Evolutionary conservation across 331 rosid species (phyloP), one percentile per base, ranked within the genome.

Genomic region (Malus hybrid): DNA sequence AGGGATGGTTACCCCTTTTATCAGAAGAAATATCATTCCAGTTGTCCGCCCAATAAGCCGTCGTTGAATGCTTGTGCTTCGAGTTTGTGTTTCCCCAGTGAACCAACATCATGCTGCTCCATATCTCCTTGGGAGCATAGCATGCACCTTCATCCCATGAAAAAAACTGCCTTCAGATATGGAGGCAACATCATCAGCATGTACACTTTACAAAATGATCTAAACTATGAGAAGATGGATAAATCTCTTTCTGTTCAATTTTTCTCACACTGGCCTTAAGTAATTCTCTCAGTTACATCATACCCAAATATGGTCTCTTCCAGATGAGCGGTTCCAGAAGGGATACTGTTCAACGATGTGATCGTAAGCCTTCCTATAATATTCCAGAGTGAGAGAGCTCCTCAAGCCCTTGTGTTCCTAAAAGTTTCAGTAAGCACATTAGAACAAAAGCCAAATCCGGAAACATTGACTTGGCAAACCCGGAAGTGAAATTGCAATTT

Each of bases 101-200:
- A 74, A 90, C 97, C 86, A 94, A 77, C 99, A 94, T 92, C 93
- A 89, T 92, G 86, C 99, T 92, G 82, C 79, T 87, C 99, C 99
- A 91, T 86, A 94, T 94, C 86, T 94, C 99, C 89, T 92, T 94
- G 16, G 99, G 99, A 67, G 99, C 97, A 85, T 90, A 94, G 89
- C 99, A 94, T 74, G 99, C 97, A 79, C 99, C 97, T 90, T 94
- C 99, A 84, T 94, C 99, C 99, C 99, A 94, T 64, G 99, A 87
- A 85, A 92, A 94, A 69, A 79, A 94, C 99, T 94, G 99, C 84
- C 88, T 76, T 87, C 84, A 84, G 73, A 80, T 63, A 76, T 52
- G 81, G 76, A 82, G 76, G 79, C 27, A 50, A 74, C 83, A 52
- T 82, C 74, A 79, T 89, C 81, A 90, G 82, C 81, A 73, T 39